A percentile compares a stretch with the other conserved stretches of the same genome.
Evolutionary conservation across 768 basidiomycete genomes (phyloP).

Genomic region (Lentinula guzmanii): DNA sequence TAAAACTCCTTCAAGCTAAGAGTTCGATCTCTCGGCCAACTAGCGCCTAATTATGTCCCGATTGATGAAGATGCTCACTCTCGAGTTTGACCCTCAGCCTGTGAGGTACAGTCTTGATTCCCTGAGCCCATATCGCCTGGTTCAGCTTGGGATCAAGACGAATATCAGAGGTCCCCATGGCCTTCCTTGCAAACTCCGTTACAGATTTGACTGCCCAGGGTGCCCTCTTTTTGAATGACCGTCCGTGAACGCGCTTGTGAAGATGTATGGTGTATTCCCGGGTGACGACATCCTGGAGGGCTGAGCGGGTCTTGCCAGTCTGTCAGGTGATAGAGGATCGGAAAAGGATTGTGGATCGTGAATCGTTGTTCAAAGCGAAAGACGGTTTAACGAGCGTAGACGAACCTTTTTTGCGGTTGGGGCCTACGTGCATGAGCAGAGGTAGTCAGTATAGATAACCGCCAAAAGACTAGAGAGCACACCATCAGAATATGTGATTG

Average conservation of each 20-base stretch:
- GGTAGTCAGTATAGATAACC: background rate
- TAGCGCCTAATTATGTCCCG: too few relatives aligned
- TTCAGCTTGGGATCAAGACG: constrained; percentile 94
- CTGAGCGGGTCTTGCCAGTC: constrained; percentile 84
- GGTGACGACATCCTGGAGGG: constrained; percentile 96
- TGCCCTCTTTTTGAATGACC: constrained; percentile 96
- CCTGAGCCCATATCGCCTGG: constrained; percentile 91
- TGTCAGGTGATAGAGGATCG: constrained; percentile 14
- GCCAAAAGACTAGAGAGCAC: background rate
- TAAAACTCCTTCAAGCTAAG: background rate
- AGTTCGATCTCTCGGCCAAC: too few relatives aligned
- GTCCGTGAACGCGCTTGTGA: constrained; percentile 90
- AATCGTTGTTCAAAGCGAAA: background rate
- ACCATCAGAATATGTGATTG: background rate
- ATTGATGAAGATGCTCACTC: constrained; percentile 24
- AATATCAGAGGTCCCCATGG: constrained; percentile 95
- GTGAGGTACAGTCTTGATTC: constrained; percentile 91
- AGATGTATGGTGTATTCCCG: constrained; percentile 99
- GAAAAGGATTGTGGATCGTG: background rate
- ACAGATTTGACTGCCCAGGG: constrained; percentile 96
- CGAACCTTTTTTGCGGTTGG: constrained; percentile 2
- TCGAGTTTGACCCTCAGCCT: constrained; percentile 91
- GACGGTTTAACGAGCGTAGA: background rate
- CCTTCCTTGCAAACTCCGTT: constrained; percentile 83
- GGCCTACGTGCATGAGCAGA: background rate